Percentiles rank a stretch among this genome's conserved stretches.
Conservation (phyloP, 371 early-diverging fungal genomes). For the Blakeslea trispora region DNA sequence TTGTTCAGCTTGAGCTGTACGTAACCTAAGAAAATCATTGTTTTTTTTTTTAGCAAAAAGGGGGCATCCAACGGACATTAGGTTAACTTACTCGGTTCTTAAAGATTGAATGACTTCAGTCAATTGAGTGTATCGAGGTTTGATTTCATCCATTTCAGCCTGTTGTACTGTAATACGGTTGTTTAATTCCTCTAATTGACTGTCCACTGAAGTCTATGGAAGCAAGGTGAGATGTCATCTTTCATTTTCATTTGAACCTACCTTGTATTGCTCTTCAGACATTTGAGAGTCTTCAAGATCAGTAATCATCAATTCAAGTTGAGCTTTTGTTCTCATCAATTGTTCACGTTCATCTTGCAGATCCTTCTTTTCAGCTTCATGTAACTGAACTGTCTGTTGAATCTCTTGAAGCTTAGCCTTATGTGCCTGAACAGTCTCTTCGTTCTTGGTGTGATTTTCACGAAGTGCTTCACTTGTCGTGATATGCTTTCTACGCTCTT, state of each 20-base stretch:
- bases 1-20: constrained; percentile 48
- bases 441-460: constrained; percentile 39
- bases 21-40: constrained; percentile 14
- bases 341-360: constrained; percentile 57
- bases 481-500: constrained; percentile 51
- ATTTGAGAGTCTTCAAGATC: constrained; percentile 57
- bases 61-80: too few relatives aligned
- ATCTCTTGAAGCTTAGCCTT: constrained; percentile 37
- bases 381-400: constrained; percentile 47
- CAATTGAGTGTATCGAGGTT: constrained; percentile 58
- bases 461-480: constrained; percentile 42
- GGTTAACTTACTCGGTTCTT: constrained; percentile 53
- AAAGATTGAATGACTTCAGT: constrained; percentile 44
- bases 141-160: constrained; percentile 48
- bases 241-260: too few relatives aligned
- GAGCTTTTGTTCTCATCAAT: constrained; percentile 56
- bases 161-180: constrained; percentile 62
- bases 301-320: constrained; percentile 56
- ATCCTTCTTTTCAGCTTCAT: constrained; percentile 60
- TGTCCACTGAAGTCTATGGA: constrained; percentile 14
- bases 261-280: constrained; percentile 48
- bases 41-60: too few relatives aligned
- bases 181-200: constrained; percentile 52
- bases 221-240: too few relatives aligned
- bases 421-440: constrained; percentile 28